Conservation (phyloP, 2,329 filamentous ascomycete species). For the Pseudomassariella vexata region DNA sequence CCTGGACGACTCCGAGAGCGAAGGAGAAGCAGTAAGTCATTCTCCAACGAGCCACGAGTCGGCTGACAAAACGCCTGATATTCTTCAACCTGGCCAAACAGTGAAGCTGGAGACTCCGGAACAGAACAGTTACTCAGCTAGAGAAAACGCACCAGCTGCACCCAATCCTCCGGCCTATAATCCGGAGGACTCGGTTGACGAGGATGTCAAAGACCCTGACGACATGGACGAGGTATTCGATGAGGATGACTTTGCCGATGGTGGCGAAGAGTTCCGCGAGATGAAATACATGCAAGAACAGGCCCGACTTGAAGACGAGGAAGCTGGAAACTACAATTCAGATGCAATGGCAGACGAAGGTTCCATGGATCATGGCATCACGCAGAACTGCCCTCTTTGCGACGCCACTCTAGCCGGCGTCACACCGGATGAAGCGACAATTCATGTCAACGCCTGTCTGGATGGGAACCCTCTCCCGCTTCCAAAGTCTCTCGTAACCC, state of each 20-base stretch:
- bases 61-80: slow-evolving; percentile 1
- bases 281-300: slow-evolving; percentile 73
- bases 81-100: slow-evolving; percentile 3
- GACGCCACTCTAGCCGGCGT: slow-evolving; percentile 55
- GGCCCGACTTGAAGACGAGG: slow-evolving; percentile 57
- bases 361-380: slow-evolving; percentile 23
- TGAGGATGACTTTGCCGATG: slow-evolving; percentile 39
- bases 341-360: slow-evolving; percentile 25
- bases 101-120: slow-evolving; percentile 8
- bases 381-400: slow-evolving; percentile 70
- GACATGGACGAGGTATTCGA: slow-evolving; percentile 54
- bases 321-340: slow-evolving; percentile 35
- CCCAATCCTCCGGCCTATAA: slow-evolving; percentile 13
- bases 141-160: too few species aligned
- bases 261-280: slow-evolving; percentile 61
- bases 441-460: slow-evolving; percentile 89
- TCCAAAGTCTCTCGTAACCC: slow-evolving; percentile 30
- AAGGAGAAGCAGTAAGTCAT: slow-evolving; percentile 27
- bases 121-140: slow-evolving; percentile 16
- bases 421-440: slow-evolving; percentile 60
- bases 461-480: slow-evolving; percentile 70
- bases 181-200: slow-evolving; percentile 15
- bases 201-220: slow-evolving; percentile 30
- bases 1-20: slow-evolving; percentile 62
- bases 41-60: slow-evolving; percentile 5